These are phyloP conservation scores for Saccharomycopsis guyanensis DNA, from an alignment of 805 yeast genomes.

Conservation along the genomic window DNA sequence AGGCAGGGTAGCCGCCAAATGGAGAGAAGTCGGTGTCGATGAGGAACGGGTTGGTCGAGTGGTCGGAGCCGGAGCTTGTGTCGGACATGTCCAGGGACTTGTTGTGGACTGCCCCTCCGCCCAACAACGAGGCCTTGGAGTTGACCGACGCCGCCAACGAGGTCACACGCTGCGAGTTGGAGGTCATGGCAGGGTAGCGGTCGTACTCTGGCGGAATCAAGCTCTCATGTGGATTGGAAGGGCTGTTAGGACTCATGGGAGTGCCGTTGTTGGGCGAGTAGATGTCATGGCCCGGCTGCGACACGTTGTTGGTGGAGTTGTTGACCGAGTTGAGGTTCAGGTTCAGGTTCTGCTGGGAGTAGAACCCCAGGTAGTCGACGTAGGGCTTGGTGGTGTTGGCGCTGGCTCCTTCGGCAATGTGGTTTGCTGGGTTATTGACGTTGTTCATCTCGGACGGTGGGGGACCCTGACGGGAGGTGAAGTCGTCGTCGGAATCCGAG, in stretches of 20 bases:
- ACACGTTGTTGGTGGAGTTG: constrained; percentile 22
- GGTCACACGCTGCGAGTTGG: constrained; percentile 47
- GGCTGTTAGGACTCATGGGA: constrained; percentile 21
- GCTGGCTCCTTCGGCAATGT: constrained; percentile 3
- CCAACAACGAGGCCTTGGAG: constrained; percentile 21
- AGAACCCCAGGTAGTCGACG: constrained; percentile 36
- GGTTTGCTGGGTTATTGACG: constrained; percentile 7
- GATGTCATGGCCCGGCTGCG: constrained; percentile 16
- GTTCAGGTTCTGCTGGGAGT: constrained; percentile 28
- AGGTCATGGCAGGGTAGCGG: constrained; percentile 57
- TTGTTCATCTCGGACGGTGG: not conserved
- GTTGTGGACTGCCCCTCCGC: constrained; percentile 3
- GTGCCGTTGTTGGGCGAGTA: not conserved
- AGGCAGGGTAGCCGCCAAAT: constrained; percentile 95
- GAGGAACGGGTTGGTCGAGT: constrained; percentile 34
- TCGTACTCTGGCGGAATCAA: constrained; percentile 50
- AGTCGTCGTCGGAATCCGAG: constrained; percentile 14
- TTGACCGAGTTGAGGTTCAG: constrained; percentile 22
- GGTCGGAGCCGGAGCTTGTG: constrained; percentile 23
- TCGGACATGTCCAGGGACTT: constrained; percentile 18
- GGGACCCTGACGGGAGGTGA: not conserved
- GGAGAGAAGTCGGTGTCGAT: constrained; percentile 71
- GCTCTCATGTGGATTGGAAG: constrained; percentile 25
- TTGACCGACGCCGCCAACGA: constrained; percentile 30
- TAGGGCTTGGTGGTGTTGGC: constrained; percentile 27